phyloP scores from a whole-genome alignment of 306 rosid genomes.

The Herpetospermum pedunculosum region DNA sequence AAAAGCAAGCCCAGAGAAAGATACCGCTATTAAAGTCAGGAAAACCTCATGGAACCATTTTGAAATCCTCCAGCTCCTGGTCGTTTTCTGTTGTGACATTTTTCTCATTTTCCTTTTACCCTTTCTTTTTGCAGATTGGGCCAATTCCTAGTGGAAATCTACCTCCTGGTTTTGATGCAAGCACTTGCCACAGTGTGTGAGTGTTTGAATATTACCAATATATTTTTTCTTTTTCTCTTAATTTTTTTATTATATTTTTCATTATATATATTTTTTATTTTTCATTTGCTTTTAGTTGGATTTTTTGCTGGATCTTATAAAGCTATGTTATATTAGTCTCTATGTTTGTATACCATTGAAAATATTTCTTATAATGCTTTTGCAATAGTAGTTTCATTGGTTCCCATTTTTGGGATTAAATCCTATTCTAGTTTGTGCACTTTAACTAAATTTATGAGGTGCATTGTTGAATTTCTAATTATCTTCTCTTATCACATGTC shows the following conservation, averaged over 20 bases:
- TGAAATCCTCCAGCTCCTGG: background rate
- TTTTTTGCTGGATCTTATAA: background rate
- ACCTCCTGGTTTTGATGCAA: constrained; percentile 99
- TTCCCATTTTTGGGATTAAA: background rate
- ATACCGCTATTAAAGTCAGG: too few relatives aligned
- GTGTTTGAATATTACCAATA: constrained; percentile 45
- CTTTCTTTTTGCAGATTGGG: too few relatives aligned
- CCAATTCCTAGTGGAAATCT: constrained; percentile 48
- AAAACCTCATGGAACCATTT: background rate
- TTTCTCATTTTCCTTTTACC: too few relatives aligned
- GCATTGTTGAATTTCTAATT: constrained; percentile 13
- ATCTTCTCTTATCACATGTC: constrained; percentile 8
- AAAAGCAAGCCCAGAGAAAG: too few relatives aligned
- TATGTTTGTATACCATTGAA: background rate
- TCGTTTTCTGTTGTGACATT: too few relatives aligned
- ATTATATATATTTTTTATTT: background rate
- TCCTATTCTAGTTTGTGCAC: background rate
- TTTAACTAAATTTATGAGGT: background rate
- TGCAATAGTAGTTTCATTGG: background rate
- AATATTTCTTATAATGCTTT: background rate
- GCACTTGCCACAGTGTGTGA: constrained; percentile 99
- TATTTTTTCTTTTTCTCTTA: background rate
- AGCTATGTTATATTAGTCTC: background rate
- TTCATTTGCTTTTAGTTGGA: background rate
- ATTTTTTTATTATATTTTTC: constrained; percentile 7